phyloP scores from a whole-genome alignment of 2,329 filamentous ascomycete genomes.

The Harringtonia aguacate region DNA sequence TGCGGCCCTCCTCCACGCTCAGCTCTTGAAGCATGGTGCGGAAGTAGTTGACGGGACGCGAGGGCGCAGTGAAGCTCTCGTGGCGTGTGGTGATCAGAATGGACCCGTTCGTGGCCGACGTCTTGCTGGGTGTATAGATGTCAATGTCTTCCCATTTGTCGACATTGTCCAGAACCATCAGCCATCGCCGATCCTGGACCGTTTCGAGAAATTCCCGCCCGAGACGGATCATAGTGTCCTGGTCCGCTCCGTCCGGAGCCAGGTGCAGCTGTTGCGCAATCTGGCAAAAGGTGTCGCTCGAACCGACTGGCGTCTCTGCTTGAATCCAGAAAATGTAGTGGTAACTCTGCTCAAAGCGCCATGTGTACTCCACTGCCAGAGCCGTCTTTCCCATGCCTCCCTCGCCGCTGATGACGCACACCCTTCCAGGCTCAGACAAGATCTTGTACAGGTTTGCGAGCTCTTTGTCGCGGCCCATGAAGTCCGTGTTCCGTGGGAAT shows the following conservation, averaged over 20 bases:
- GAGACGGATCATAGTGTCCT: constrained; percentile 9
- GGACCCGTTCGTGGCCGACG: constrained; percentile 8
- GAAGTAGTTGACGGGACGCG: constrained; percentile 11
- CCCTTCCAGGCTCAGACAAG: constrained; percentile 10
- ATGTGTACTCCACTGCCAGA: constrained; percentile 14
- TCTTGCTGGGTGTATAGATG: constrained; percentile 9
- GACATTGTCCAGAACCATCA: constrained; percentile 12
- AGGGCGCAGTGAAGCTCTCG: constrained; percentile 9
- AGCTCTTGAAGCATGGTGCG: constrained; percentile 6
- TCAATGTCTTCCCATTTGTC: constrained; percentile 11
- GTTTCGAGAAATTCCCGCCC: constrained; percentile 10
- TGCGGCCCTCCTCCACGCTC: constrained; percentile 7
- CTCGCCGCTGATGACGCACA: constrained; percentile 12
- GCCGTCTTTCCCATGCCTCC: constrained; percentile 15
- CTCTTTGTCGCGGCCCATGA: constrained; percentile 11
- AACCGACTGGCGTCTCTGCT: constrained; percentile 13
- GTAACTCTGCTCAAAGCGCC: constrained; percentile 13
- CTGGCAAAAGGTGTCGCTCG: constrained; percentile 11
- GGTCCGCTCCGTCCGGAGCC: constrained; percentile 8
- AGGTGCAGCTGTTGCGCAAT: constrained; percentile 10
- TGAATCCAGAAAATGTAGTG: constrained; percentile 17
- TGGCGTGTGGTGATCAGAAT: constrained; percentile 10
- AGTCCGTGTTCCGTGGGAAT: constrained; percentile 7
- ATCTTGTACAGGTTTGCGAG: constrained; percentile 11
- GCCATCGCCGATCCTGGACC: constrained; percentile 9